phyloP scores from a whole-genome alignment of 345 rosid species.

The Pseudoturritis turrita region DNA sequence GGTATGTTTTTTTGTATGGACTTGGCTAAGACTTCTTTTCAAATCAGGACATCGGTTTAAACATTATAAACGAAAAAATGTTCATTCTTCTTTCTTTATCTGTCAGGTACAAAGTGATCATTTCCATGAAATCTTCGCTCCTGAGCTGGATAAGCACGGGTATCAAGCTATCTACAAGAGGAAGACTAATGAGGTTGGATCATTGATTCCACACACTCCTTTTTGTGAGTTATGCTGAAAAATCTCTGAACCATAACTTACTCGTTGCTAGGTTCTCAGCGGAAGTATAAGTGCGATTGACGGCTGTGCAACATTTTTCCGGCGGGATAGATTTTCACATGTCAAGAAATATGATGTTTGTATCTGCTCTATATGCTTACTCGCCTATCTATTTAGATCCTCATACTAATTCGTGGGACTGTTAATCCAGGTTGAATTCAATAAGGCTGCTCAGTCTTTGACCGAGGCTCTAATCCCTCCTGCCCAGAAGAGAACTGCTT shows the following conservation, averaged over 20 bases:
- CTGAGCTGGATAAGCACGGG: constrained; percentile 95
- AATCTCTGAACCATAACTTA: not conserved
- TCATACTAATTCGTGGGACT: constrained; percentile 18
- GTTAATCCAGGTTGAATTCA: constrained; percentile 84
- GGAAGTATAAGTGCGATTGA: constrained; percentile 65
- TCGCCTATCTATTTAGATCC: not conserved
- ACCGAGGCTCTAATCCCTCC: constrained; percentile 80
- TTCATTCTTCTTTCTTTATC: not conserved
- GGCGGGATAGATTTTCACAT: constrained; percentile 92
- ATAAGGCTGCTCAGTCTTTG: constrained; percentile 98
- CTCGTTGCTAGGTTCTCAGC: constrained; percentile 56
- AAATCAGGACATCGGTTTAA: not conserved
- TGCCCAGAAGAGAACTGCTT: constrained; percentile 83
- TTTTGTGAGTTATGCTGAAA: not conserved
- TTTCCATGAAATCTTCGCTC: constrained; percentile 77
- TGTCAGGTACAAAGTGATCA: constrained; percentile 95
- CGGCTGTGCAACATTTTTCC: constrained; percentile 97
- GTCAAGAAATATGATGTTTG: constrained; percentile 98
- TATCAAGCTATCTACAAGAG: constrained; percentile 91
- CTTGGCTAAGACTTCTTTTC: not conserved
- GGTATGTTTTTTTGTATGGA: constrained; percentile 39
- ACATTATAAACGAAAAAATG: constrained; percentile 17
- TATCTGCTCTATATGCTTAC: constrained; percentile 9
- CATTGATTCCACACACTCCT: not conserved
- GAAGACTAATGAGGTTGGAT: constrained; percentile 89